These are phyloP conservation scores for Pichia phayaonensis DNA, from an alignment of 805 yeast genomes.

Conservation along the genomic window DNA sequence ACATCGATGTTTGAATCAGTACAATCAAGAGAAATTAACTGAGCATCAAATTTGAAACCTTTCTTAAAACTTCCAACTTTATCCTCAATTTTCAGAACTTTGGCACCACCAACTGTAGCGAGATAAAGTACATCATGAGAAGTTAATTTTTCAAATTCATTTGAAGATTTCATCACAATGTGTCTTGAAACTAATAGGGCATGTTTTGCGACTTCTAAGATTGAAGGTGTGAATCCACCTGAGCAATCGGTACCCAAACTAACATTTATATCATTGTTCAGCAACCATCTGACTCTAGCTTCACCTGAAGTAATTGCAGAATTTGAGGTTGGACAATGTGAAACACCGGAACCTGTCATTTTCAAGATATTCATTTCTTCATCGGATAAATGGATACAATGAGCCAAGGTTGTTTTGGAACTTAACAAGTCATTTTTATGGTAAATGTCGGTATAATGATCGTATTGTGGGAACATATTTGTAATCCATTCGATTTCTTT, in stretches of 20 bases:
- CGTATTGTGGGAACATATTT: slow-evolving; percentile 62
- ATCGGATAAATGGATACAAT: slow-evolving; percentile 69
- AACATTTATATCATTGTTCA: slow-evolving; percentile 62
- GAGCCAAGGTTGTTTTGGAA: slow-evolving; percentile 74
- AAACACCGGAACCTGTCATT: slow-evolving; percentile 54
- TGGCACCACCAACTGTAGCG: slow-evolving; percentile 89
- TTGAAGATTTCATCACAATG: slow-evolving; percentile 47
- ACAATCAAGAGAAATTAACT: slow-evolving; percentile 57
- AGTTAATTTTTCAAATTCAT: slow-evolving; percentile 42
- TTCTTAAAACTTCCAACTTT: slow-evolving; percentile 61
- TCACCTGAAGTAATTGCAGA: slow-evolving; percentile 86
- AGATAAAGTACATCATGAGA: slow-evolving; percentile 68
- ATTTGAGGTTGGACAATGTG: slow-evolving; percentile 93
- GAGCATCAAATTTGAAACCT: slow-evolving; percentile 83
- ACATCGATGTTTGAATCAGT: slow-evolving; percentile 58
- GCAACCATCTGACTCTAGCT: slow-evolving; percentile 66
- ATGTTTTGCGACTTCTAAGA: slow-evolving; percentile 58
- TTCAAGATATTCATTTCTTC: slow-evolving; percentile 56
- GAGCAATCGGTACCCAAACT: slow-evolving; percentile 77
- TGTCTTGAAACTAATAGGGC: slow-evolving; percentile 69
- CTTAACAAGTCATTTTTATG: slow-evolving; percentile 53
- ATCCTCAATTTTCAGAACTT: slow-evolving; percentile 51
- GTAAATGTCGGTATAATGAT: slow-evolving; percentile 71
- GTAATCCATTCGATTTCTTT: slow-evolving; percentile 69
- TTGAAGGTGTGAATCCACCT: slow-evolving; percentile 66